A percentile compares a stretch with the other conserved stretches of the same genome.
Conservation (phyloP, 2,329 filamentous ascomycete species). For the Sarocladiaceae sp. region DNA sequence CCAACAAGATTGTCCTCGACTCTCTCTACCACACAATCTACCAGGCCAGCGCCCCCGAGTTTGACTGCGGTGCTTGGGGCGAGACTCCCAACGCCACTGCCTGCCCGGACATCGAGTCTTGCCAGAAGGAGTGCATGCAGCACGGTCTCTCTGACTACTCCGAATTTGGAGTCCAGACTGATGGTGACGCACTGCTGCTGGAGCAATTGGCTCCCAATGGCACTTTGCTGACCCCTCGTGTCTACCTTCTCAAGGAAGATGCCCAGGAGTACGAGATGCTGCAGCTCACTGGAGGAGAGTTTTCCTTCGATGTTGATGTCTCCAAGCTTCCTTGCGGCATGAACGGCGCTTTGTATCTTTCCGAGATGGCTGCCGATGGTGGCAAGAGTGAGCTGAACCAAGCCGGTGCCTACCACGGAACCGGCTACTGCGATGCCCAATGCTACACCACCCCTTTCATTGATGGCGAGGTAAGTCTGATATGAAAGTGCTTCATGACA, state of each 20-base stretch:
- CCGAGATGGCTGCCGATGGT: slow-evolving; percentile 53
- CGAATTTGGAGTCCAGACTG: slow-evolving; percentile 25
- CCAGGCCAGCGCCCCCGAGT: slow-evolving; percentile 27
- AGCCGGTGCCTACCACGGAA: slow-evolving; percentile 56
- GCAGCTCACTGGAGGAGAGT: slow-evolving; percentile 55
- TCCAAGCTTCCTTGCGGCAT: slow-evolving; percentile 62
- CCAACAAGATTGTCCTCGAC: slow-evolving; percentile 47
- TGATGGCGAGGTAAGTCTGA: slow-evolving; percentile 41
- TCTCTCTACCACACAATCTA: slow-evolving; percentile 42
- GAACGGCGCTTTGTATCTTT: slow-evolving; percentile 63
- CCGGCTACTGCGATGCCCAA: slow-evolving; percentile 61
- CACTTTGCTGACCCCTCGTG: slow-evolving; percentile 34
- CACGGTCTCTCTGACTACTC: slow-evolving; percentile 44
- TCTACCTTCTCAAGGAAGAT: slow-evolving; percentile 53
- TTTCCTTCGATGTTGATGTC: slow-evolving; percentile 64
- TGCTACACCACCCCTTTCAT: slow-evolving; percentile 49
- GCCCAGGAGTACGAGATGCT: slow-evolving; percentile 57
- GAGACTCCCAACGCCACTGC: slow-evolving; percentile 33
- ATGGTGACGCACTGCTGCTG: slow-evolving; percentile 25
- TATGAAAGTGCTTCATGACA: not conserved
- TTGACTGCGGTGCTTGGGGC: slow-evolving; percentile 29
- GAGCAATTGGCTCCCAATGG: slow-evolving; percentile 21
- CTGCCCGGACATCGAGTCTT: slow-evolving; percentile 45
- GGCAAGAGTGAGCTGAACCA: slow-evolving; percentile 50
- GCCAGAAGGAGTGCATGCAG: slow-evolving; percentile 51